Evolutionary conservation across 768 basidiomycete species (phyloP).

Genomic region (Boletellus emodensis): DNA sequence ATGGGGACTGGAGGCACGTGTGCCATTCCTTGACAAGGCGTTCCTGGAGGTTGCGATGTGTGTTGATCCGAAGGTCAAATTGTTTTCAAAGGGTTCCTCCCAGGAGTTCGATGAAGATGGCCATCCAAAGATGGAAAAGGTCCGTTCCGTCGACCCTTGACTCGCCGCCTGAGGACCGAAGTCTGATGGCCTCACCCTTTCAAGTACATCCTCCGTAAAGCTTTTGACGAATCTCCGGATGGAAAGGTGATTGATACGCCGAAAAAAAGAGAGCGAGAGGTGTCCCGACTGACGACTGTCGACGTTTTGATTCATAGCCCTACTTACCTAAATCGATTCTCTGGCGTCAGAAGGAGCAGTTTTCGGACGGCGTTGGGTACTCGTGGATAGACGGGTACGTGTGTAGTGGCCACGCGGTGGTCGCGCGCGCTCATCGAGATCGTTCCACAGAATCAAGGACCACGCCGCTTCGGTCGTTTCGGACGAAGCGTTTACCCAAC

Average conservation of each 20-base stretch:
- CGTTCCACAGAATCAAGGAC: constrained; percentile 71
- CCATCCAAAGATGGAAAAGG: constrained; percentile 93
- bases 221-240: constrained; percentile 83
- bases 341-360: constrained; percentile 99
- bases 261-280: background rate
- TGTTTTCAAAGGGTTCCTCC: constrained; percentile 75
- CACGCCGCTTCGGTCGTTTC: constrained; percentile 72
- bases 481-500: constrained; percentile 75
- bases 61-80: constrained; percentile 81
- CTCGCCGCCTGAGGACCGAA: constrained; percentile 4
- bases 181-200: constrained; percentile 2
- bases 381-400: constrained; percentile 96
- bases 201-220: constrained; percentile 92
- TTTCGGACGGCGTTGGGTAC: constrained; percentile 98
- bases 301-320: constrained; percentile 43
- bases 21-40: constrained; percentile 96
- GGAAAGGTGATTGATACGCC: constrained; percentile 50
- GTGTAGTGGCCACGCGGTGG: background rate
- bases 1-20: constrained; percentile 97
- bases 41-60: constrained; percentile 96
- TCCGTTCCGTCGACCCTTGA: constrained; percentile 35
- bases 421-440: background rate
- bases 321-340: constrained; percentile 93
- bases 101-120: constrained; percentile 84
- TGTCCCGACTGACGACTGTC: background rate